Evolutionary conservation across 2,329 filamentous ascomycete genomes (phyloP), one percentile per base, ranked within the genome.

Genomic region (Paramyrothecium sp.): DNA sequence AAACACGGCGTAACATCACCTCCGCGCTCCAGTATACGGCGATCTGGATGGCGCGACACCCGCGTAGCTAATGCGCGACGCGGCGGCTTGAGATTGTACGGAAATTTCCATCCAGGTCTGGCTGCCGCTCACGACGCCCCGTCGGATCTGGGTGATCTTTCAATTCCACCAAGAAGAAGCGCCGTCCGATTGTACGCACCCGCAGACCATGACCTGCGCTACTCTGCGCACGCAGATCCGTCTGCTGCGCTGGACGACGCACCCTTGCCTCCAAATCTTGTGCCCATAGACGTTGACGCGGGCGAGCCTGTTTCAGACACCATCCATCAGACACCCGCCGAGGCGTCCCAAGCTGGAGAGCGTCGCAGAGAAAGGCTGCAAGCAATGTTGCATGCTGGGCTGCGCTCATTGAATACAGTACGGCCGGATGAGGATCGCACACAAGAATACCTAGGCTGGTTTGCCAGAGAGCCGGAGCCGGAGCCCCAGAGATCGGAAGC

Each of bases 1-100:
- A 78, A 72, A 57, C 58, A 46, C 53, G 53, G 62, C 47, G 56
- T 63, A 19, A 60, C 67, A 7, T 72, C 72, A 22, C 67, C 69
- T 44, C 62, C 69, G 49, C 76, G 76, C 52, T 74, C 77, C 12
- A 65, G 71, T n/a, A 78, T 79, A 44, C 73, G 77, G 52, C 76
- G 75, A 56, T 54, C 62, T 21, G 66, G 63, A 55, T 75, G 73
- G 16, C 54, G 62, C 20, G 69, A 70, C 26, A 59, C 72, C 23
- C 65, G 68, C n/a, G 23, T 44, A 19, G 38, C 38, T 7, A 44
- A 44, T 22, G 73, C 76, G 30, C 67, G 67, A 26, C 69, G 67
- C 54, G 62, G 69, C n/a, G 63, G 61, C 19, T 55, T 66, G 19
- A 67, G 71, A 23, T 66, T 71, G 11, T 65, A 70, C 33, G 64